Evolutionary conservation across 768 basidiomycete genomes (phyloP), one percentile per base, ranked within the genome.

Genomic region (Pulveroboletus sp.): DNA sequence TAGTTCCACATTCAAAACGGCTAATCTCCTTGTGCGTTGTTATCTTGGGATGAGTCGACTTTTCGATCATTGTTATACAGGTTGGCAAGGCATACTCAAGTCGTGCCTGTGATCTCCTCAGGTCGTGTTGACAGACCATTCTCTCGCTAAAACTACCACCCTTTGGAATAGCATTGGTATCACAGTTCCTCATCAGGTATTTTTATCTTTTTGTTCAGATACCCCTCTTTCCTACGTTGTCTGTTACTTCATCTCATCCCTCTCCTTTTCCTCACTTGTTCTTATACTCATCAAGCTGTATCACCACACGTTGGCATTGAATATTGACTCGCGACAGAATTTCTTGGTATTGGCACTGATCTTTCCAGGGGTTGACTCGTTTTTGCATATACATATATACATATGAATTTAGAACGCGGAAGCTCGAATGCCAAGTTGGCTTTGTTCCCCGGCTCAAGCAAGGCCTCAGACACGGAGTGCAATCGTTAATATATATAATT

Each of bases 1-100:
- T 62, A 85, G 82, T 49, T 87, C 86, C 37, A 89, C 88, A n/a
- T 85, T 81, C 63, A 86, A 86, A 69, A 86, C 85, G 6, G 88
- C 88, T 48, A 90, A 91, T 66, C 66, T 91, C 27, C 71, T 89
- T 58, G 86, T 89, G 57, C 22, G 56, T 56, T 13, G 45, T 53
- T 71, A 61, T 45, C 36, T 47, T 57, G 40, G 20, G 22, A 24
- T 42, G 7, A 41, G 23, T 35, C 26, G 47, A 41, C 27, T 4
- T 24, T 32, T 40, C 34, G 46, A 30, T 39, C 29, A 59, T 22
- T 37, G 5, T 19, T 42, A 24, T 16, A 20, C 46, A 82, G 80
- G 80, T 83, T 55, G 74, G 81, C 50, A 82, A 78, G 72, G 71
- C 65, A 55, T 74, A 84, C 50, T 77, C 81, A 7, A 64, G 68